Base-by-base conservation (phyloP, 805 yeast genomes). In the Starmerella vaccinii region DNA sequence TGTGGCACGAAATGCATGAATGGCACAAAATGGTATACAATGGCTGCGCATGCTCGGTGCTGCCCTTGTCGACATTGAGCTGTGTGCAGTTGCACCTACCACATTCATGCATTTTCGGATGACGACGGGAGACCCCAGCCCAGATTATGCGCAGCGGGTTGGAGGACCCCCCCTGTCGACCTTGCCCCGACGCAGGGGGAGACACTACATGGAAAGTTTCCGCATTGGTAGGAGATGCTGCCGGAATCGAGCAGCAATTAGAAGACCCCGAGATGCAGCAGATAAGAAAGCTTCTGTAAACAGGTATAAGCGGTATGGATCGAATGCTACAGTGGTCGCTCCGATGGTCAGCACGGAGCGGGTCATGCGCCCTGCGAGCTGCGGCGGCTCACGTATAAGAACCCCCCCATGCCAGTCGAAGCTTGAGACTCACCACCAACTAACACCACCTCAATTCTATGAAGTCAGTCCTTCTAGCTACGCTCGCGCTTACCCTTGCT, bases 381-480 rank as follows among this genome's bases (percentile, higher is more conserved):
- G 9, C 10, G 27, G 15, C n/a, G 41, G 30, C 18, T 8, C 43
- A n/a, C n/a, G 43, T 39, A 39, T 39, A 39, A 39, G 43, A 39
- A 39, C 30, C 43, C 29, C n/a, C n/a, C n/a, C n/a, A n/a, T n/a
- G n/a, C n/a, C n/a, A n/a, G n/a, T n/a, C n/a, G n/a, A n/a, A n/a
- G n/a, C n/a, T n/a, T n/a, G n/a, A n/a, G n/a, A n/a, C n/a, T n/a
- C n/a, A n/a, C n/a, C n/a, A n/a, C n/a, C n/a, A n/a, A n/a, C n/a
- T n/a, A 21, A 23, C 41, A 38, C 27, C 24, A 38, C 24, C 30
- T 32, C 4, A 7, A n/a, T n/a, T 21, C 6, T 2, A 39, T 39
- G 43, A 39, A 39, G 43, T 39, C 43, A 7, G 13, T 39, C n/a
- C 30, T 39, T 19, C 43, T 39, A 18, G 43, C 43, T 13, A 39